Conservation (phyloP, 768 basidiomycete species). For the Termitomyces sp. region DNA sequence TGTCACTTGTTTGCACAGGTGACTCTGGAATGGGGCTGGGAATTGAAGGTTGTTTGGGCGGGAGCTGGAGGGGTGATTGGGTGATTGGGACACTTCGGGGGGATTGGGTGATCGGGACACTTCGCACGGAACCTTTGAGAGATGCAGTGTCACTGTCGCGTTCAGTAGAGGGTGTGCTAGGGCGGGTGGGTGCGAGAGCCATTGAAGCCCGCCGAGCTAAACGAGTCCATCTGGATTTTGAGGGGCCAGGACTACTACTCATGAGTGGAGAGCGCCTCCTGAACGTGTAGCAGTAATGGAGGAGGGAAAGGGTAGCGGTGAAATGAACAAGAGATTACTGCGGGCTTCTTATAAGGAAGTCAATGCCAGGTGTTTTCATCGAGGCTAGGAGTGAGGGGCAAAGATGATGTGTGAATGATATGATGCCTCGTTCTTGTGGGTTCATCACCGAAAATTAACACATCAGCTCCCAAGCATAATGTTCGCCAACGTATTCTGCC, state of each 20-base stretch:
- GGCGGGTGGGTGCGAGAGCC: constrained; percentile 33
- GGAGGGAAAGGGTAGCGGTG: constrained; percentile 5
- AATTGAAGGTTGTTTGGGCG: no score
- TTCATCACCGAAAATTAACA: neutral
- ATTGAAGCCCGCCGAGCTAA: constrained; percentile 60
- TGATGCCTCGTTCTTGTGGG: constrained; percentile 3
- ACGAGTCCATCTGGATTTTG: constrained; percentile 50
- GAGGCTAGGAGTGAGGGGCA: constrained; percentile 26
- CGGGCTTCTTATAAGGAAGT: constrained; percentile 29
- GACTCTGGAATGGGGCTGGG: constrained; percentile 72
- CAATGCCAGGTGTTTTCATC: constrained; percentile 38
- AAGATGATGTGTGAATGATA: neutral
- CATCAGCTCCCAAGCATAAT: neutral
- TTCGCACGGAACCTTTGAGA: constrained; percentile 17
- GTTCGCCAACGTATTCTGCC: neutral
- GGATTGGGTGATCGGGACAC: constrained; percentile 10
- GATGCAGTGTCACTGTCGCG: constrained; percentile 20
- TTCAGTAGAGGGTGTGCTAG: constrained; percentile 27
- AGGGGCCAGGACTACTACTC: constrained; percentile 10
- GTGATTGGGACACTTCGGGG: constrained; percentile 10
- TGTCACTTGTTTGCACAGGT: constrained; percentile 50
- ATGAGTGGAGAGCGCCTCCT: neutral
- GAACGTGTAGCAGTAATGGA: neutral
- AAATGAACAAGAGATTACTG: constrained; percentile 13
- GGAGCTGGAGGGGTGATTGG: no score